Evolutionary conservation across 192 early-diverging fungal genomes (phyloP).

Genomic region (Backusella macrospora): DNA sequence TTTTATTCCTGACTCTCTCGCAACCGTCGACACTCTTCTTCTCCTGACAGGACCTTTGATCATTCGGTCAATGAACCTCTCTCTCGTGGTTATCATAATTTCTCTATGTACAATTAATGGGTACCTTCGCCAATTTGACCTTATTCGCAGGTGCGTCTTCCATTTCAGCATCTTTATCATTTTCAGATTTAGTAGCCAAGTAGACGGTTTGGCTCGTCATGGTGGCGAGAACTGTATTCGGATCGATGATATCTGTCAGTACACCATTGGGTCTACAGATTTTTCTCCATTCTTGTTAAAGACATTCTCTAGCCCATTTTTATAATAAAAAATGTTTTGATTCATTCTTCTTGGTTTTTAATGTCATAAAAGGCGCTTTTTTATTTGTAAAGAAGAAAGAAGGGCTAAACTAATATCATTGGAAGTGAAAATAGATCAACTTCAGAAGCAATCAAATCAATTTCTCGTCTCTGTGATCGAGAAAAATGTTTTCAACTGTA

Average conservation of each 20-base stretch:
- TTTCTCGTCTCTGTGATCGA: too few species aligned
- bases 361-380: too few species aligned
- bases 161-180: background rate
- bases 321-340: background rate
- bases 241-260: constrained; percentile 5
- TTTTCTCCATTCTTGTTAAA: constrained; percentile 24
- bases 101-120: background rate
- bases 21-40: background rate
- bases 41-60: background rate
- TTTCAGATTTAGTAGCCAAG: constrained; percentile 8
- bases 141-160: background rate
- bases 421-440: too few species aligned
- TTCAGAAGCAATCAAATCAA: too few species aligned
- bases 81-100: constrained; percentile 11
- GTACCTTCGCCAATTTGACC: background rate
- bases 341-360: too few species aligned
- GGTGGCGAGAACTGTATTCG: background rate
- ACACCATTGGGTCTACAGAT: constrained; percentile 16
- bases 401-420: too few species aligned
- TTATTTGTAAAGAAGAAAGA: too few species aligned
- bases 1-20: background rate
- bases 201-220: constrained; percentile 4
- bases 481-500: too few species aligned
- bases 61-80: background rate
- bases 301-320: constrained; percentile 6